phyloP scores from a whole-genome alignment of 192 early-diverging fungal genomes.

The Thamnidium elegans region DNA sequence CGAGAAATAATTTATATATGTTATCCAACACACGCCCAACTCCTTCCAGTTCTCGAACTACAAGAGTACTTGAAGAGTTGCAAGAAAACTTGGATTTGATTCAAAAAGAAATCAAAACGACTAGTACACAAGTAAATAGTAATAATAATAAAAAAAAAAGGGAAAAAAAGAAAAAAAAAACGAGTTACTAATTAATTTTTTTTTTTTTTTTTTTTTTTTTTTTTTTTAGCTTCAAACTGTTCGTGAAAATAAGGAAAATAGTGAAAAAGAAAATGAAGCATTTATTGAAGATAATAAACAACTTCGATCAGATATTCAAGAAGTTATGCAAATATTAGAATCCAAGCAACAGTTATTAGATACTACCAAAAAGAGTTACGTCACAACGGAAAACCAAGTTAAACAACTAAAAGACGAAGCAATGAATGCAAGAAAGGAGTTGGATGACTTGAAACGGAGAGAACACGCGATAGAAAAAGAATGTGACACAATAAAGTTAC shows the following conservation, averaged over 20 bases:
- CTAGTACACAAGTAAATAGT: constrained; percentile 12
- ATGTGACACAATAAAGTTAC: constrained; percentile 9
- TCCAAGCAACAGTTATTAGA: constrained; percentile 29
- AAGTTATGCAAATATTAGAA: constrained; percentile 35
- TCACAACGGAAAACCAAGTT: constrained; percentile 21
- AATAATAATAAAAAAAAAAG: background rate
- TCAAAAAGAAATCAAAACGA: constrained; percentile 11
- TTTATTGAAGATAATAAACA: constrained; percentile 26
- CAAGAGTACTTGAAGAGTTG: constrained; percentile 16
- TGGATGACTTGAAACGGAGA: constrained; percentile 27
- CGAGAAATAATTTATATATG: constrained; percentile 6
- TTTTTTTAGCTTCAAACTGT: background rate
- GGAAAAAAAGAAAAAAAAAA: background rate
- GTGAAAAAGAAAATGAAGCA: constrained; percentile 13
- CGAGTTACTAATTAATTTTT: background rate
- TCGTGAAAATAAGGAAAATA: constrained; percentile 7
- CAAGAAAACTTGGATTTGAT: constrained; percentile 16
- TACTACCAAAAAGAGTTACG: constrained; percentile 19
- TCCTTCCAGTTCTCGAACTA: constrained; percentile 9
- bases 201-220: background rate
- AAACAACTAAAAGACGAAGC: constrained; percentile 31
- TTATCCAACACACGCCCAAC: background rate
- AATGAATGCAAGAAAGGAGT: constrained; percentile 21
- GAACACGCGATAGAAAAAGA: constrained; percentile 20
- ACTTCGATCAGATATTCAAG: constrained; percentile 25